phyloP scores from a whole-genome alignment of 768 basidiomycete genomes.

The Pleurotus salmoneostramineus region DNA sequence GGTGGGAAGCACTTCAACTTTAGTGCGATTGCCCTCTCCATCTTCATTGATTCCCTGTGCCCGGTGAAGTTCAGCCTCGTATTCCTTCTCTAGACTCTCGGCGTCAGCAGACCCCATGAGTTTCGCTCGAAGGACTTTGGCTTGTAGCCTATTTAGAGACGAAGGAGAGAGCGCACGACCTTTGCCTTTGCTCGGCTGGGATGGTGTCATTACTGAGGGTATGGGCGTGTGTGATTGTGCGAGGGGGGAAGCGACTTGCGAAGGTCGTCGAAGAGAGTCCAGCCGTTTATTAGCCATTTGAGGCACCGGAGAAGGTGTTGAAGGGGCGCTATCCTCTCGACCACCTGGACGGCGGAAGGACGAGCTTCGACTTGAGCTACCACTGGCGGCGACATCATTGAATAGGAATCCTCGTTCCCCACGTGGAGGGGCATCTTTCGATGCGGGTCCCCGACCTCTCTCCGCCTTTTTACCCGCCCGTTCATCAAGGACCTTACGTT shows the following conservation, averaged over 20 bases:
- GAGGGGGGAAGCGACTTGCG: conserved; percentile 55
- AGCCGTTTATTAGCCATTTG: conserved; percentile 40
- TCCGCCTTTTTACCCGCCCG: conserved; percentile 54
- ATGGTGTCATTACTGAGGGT: conserved; percentile 87
- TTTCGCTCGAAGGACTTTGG: conserved; percentile 87
- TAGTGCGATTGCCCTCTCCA: conserved; percentile 41
- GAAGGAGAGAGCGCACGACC: conserved; percentile 61
- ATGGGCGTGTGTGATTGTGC: conserved; percentile 76
- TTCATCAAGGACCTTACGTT: conserved; percentile 82
- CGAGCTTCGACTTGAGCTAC: conserved; percentile 72
- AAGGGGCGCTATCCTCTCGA: conserved; percentile 48
- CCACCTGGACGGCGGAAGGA: conserved; percentile 85
- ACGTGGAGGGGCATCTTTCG: conserved; percentile 28
- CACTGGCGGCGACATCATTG: conserved; percentile 58
- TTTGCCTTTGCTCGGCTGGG: conserved; percentile 17
- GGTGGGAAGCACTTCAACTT: conserved; percentile 85
- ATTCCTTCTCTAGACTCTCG: conserved; percentile 75
- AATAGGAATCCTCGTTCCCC: conserved; percentile 63
- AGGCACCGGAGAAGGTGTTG: conserved; percentile 41
- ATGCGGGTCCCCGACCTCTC: conserved; percentile 29
- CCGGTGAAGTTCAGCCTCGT: conserved; percentile 63
- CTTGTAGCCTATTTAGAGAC: conserved; percentile 89
- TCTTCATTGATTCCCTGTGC: conserved; percentile 40
- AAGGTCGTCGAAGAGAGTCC: conserved; percentile 59
- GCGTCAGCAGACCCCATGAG: conserved; percentile 81